Evolutionary conservation across 495 filamentous ascomycete genomes (phyloP).

Genomic region (Daldinia decipiens): DNA sequence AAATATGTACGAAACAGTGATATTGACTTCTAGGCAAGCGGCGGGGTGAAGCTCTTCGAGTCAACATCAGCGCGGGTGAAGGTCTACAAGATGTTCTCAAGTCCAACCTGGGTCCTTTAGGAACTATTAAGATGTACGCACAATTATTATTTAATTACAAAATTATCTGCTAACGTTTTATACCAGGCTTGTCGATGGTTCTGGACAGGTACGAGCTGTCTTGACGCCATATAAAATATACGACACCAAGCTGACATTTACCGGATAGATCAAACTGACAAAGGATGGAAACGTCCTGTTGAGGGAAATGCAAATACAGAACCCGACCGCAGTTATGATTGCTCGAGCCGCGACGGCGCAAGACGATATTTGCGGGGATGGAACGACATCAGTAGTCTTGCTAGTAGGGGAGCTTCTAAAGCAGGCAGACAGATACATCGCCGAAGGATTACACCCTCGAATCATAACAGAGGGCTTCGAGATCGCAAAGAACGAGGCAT

Average conservation of each 20-base stretch:
- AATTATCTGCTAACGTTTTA: constrained; percentile 25
- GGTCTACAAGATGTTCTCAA: constrained; percentile 95
- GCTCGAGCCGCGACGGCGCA: constrained; percentile 96
- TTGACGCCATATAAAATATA: constrained; percentile 22
- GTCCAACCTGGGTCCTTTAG: constrained; percentile 92
- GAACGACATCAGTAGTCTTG: constrained; percentile 95
- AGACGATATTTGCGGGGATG: constrained; percentile 98
- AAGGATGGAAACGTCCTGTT: constrained; percentile 98
- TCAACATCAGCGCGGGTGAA: constrained; percentile 97
- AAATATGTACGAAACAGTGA: constrained; percentile 49
- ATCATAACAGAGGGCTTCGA: constrained; percentile 99
- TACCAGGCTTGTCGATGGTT: constrained; percentile 89
- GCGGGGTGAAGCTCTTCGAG: constrained; percentile 91
- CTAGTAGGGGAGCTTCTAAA: constrained; percentile 96
- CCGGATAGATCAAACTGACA: constrained; percentile 90
- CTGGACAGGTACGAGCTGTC: constrained; percentile 77
- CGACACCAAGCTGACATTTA: constrained; percentile 26
- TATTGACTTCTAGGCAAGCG: constrained; percentile 65
- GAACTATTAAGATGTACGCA: constrained; percentile 94
- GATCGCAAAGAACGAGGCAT: constrained; percentile 89
- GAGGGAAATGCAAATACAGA: constrained; percentile 96
- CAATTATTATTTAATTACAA: not conserved
- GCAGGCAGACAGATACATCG: constrained; percentile 94
- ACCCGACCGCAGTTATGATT: constrained; percentile 97
- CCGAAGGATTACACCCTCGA: constrained; percentile 92